Evolutionary conservation across 2,329 filamentous ascomycete species (phyloP), one percentile per base, ranked within the genome.

Genomic region (Beauveria medogensis): DNA sequence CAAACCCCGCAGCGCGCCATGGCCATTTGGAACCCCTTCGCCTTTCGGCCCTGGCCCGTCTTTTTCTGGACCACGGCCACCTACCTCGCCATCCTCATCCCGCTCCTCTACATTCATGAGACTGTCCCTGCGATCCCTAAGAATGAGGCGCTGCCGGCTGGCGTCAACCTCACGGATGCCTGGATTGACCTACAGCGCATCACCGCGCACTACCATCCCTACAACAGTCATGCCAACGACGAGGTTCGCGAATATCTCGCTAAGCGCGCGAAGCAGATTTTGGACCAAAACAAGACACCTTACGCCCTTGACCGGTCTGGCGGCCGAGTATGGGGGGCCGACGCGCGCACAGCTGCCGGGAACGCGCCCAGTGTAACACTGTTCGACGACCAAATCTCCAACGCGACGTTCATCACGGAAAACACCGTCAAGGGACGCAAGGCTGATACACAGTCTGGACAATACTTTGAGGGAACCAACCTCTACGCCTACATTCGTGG

Each of bases 381-480:
- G 20, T 92, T 96, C 69, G 87, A 95, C 68, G 92, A 97, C 71
- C 77, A 85, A 52, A 76, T 80, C 46, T 89, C 91, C 37, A 97
- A 97, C 69, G 82, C 90, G 59, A 94, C 92, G 43, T 85, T 85
- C 48, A 71, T 70, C 12, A 66, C 69, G n/a, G 67, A 68, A 30
- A 63, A 55, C 34, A 63, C 63, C 18, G 57, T 61, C 55, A 64
- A 59, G 37, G 62, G 62, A 7, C 67, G 64, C n/a, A 65, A 61
- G 10, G 56, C 67, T 62, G 63, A 66, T 20, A 67, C 67, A 18
- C 73, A 75, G 22, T 61, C 74, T 53, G 83, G 75, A 28, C 83
- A 91, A 30, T 97, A 97, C 71, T 97, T 96, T 68, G 92, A 97
- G 74, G 90, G 91, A 37, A 93, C 85, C 64, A 99, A 97, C 69